Base-by-base conservation (phyloP, 140 eudicot species). In the Cichorium intybus region DNA sequence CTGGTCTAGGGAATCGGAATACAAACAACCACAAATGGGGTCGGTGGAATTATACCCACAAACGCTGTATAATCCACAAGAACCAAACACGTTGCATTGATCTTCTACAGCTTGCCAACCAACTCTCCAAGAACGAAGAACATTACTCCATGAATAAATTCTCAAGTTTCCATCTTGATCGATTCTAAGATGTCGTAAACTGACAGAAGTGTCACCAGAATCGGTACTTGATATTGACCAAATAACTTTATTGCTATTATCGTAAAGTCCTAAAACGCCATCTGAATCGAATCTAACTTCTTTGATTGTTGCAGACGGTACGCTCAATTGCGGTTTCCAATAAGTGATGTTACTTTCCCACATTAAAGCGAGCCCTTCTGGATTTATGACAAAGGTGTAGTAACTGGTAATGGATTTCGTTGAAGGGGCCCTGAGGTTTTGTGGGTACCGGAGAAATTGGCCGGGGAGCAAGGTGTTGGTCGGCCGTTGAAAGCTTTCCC, bases 101-200 rank as follows among this genome's bases (percentile, higher is more conserved):
- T 85, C 86, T 41, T 85, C 78, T 6, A 88, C 85, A 0, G 95
- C 96, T 78, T 88, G 95, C 96, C 96, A 88, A 10, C 92, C 87
- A 4, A 60, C 72, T 65, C 68, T 70, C 96, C 95, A 85, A 15
- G 48, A 11, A 54, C 21, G 70, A 63, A 64, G 65, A 16, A 4
- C 51, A 11, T 20, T 27, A 55, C 77, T 85, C 96, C 95, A 88
- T 6, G 85, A 85, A 71, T 88, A 88, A 17, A 88, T 88, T 51
- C 96, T 79, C 58, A 88, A 67, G 51, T 88, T 88, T 22, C 96
- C 96, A 75, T 88, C 95, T 68, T 77, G 78, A 60, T 88, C 85
- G 10, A 88, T 82, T 62, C 95, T 85, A 18, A 85, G 71, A 70
- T 82, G 95, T 71, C 95, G 73, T 52, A 85, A 74, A 45, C 41